Evolutionary conservation across 2,329 filamentous ascomycete genomes (phyloP).

Genomic region (Dissoconium aciculare): DNA sequence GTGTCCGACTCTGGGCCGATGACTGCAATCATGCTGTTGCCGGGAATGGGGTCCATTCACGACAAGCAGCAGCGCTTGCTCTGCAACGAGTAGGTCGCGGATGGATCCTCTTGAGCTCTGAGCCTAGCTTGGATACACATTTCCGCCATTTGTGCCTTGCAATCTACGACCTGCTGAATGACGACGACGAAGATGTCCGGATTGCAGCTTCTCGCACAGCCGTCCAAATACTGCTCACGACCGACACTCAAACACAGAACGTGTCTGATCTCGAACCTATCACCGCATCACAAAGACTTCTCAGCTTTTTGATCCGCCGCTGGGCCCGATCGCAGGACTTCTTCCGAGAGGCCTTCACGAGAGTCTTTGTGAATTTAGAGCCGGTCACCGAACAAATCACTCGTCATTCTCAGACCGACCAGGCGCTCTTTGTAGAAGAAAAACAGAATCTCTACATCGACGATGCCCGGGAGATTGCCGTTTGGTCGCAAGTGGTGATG

Average conservation of each 20-base stretch:
- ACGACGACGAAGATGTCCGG: slow-evolving; percentile 84
- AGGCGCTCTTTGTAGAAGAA: slow-evolving; percentile 69
- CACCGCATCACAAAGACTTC: slow-evolving; percentile 31
- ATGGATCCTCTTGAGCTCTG: slow-evolving; percentile 8
- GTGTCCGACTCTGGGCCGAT: slow-evolving; percentile 7
- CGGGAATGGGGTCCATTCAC: slow-evolving; percentile 15
- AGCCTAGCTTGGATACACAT: slow-evolving; percentile 2
- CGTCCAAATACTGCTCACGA: slow-evolving; percentile 30
- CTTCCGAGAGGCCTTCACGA: slow-evolving; percentile 7
- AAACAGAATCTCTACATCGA: slow-evolving; percentile 93
- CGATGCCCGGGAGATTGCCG: slow-evolving; percentile 53
- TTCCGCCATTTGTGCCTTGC: slow-evolving; percentile 46
- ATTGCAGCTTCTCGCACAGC: slow-evolving; percentile 44
- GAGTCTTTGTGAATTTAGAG: slow-evolving; percentile 11
- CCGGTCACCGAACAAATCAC: slow-evolving; percentile 5
- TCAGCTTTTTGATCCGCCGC: slow-evolving; percentile 18
- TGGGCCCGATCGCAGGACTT: slow-evolving; percentile 9
- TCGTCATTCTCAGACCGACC: slow-evolving; percentile 32
- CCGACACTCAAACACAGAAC: slow-evolving; percentile 8
- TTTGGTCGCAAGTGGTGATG: slow-evolving; percentile 48
- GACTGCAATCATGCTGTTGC: slow-evolving; percentile 10
- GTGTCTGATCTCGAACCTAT: slow-evolving; percentile 30
- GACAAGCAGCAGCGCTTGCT: slow-evolving; percentile 18
- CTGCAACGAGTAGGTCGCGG: slow-evolving; percentile 9
- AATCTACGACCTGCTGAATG: slow-evolving; percentile 63